Evolutionary conservation across 495 filamentous ascomycete species (phyloP), one percentile per base, ranked within the genome.

Genomic region (Penicillium antarcticum): DNA sequence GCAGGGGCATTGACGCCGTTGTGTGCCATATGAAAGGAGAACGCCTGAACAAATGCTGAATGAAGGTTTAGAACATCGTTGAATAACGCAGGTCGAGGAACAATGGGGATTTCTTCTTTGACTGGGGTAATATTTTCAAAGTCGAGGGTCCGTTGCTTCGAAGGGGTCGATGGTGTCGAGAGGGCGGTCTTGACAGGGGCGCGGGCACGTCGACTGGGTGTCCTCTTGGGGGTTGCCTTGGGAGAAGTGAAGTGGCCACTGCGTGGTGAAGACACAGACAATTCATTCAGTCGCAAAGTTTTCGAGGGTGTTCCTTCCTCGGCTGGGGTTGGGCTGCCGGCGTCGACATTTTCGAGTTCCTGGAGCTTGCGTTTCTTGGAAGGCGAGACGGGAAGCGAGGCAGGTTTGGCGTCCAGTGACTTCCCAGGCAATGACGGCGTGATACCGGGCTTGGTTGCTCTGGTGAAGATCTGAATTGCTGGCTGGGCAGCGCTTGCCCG

Each of bases 281-380:
- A 55, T 53, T 68, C 56, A 49, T 60, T 69, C 23, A 76, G 57
- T 34, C 68, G 68, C 10, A 77, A 52, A 12, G 73, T 68, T 49
- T 75, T 75, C 29, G 73, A 75, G 16, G 72, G 72, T 6, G 69
- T 73, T 2, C 56, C 54, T 57, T 66, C 56, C 16, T 48, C 51
- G 26, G 42, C 45, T 32, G 58, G 40, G 35, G 39, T 55, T 16
- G 19, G 49, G 45, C 31, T 55, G 14, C 37, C 42, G 39, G 52
- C 51, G 39, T 65, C 60, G 29, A 69, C 57, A 29, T 72, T 73
- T 50, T 71, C 66, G 36, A 75, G 51, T 52, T 76, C 72, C 45
- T 71, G 63, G 35, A 77, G 49, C 55, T 75, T 77, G 42, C 74
- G 61, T 48, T 77, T 77, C 58, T 77, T 77, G 51, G 73, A 77